phyloP scores from a whole-genome alignment of 345 rosid genomes.

The Linum lewisii region DNA sequence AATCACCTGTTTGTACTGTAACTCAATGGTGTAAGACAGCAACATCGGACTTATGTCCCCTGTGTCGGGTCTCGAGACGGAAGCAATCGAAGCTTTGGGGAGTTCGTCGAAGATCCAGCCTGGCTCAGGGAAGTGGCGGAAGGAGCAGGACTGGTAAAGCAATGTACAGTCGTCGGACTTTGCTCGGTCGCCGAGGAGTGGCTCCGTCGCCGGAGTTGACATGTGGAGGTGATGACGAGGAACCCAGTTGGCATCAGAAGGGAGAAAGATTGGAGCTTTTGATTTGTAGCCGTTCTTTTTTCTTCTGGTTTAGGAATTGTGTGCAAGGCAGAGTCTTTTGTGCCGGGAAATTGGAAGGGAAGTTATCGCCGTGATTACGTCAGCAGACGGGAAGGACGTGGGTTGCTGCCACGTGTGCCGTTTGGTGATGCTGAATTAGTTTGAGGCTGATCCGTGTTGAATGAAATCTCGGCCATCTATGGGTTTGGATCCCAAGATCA shows the following conservation, averaged over 20 bases:
- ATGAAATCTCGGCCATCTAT: too few species aligned
- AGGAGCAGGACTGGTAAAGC: conserved; percentile 16
- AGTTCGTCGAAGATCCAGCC: conserved; percentile 54
- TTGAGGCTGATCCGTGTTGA: too few species aligned
- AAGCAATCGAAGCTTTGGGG: conserved; percentile 52
- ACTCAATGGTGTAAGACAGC: conserved; percentile 68
- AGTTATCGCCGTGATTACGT: background rate
- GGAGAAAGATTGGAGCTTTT: background rate
- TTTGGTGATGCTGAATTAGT: too few species aligned
- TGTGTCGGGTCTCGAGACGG: conserved; percentile 66
- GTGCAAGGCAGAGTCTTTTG: background rate
- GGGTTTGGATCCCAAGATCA: too few species aligned
- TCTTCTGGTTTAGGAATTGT: conserved; percentile 3
- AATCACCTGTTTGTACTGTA: conserved; percentile 76
- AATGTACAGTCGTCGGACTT: conserved; percentile 16
- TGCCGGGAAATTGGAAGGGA: conserved; percentile 19
- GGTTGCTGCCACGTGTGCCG: conserved; percentile 11
- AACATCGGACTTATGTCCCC: conserved; percentile 85
- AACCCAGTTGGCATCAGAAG: conserved; percentile 17
- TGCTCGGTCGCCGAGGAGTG: conserved; percentile 27
- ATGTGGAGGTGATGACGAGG: background rate
- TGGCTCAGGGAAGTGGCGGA: conserved; percentile 19
- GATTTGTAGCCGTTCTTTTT: background rate
- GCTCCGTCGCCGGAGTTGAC: conserved; percentile 39
- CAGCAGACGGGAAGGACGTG: background rate